Evolutionary conservation across 257 asterid species (phyloP).

Genomic region (Ajuga chamaepitys): DNA sequence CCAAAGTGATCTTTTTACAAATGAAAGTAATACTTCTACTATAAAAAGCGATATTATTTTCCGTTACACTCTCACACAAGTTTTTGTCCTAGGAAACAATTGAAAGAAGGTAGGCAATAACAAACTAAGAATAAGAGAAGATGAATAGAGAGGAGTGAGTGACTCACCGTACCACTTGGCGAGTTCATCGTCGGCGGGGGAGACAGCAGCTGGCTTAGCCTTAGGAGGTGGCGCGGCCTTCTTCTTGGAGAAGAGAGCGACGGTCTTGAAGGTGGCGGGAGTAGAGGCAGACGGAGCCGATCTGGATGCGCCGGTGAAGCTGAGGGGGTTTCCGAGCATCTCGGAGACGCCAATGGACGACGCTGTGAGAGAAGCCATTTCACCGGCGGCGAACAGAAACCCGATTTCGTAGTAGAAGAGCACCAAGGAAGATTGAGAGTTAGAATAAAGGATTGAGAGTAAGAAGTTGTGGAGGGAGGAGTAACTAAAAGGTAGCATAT

Average conservation of each 20-base stretch:
- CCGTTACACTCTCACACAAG: too few species aligned
- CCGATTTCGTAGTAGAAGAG: too few species aligned
- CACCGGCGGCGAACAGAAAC: neutral
- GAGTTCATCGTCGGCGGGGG: conserved; percentile 74
- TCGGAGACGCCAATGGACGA: conserved; percentile 71
- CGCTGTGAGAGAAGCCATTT: conserved; percentile 68
- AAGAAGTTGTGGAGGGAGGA: conserved; percentile 1
- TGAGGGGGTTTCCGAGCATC: conserved; percentile 64
- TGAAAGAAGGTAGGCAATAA: too few species aligned
- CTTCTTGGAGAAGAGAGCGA: conserved; percentile 81
- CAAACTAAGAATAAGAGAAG: too few species aligned
- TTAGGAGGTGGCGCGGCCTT: conserved; percentile 41
- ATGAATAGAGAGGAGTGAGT: too few species aligned
- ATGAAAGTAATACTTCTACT: too few species aligned
- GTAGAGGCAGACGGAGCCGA: conserved; percentile 50
- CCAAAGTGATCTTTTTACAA: too few species aligned
- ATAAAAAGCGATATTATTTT: too few species aligned
- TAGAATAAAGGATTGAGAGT: neutral
- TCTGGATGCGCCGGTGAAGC: conserved; percentile 41
- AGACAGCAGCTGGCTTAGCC: conserved; percentile 43
- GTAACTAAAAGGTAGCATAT: conserved; percentile 31
- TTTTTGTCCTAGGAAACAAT: too few species aligned
- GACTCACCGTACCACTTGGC: conserved; percentile 98
- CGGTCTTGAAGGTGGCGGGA: conserved; percentile 57
- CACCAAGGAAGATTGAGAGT: neutral